phyloP scores from a whole-genome alignment of 768 basidiomycete genomes.

The Boletus subcaerulescens region DNA sequence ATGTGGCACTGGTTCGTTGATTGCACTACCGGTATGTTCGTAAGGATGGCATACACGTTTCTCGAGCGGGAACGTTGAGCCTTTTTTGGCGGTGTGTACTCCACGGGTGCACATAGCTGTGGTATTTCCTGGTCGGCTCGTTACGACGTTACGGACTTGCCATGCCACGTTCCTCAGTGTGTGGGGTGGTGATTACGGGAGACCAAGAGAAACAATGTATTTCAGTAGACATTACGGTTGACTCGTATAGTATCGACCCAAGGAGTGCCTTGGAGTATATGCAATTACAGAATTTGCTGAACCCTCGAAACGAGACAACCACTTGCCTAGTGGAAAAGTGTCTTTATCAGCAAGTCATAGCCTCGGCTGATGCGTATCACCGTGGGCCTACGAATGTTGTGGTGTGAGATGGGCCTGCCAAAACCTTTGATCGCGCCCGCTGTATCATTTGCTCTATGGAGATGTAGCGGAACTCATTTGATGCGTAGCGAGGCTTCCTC shows the following conservation, averaged over 20 bases:
- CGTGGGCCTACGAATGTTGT: background rate
- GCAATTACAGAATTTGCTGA: background rate
- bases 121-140: background rate
- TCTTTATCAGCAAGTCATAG: conserved; percentile 14
- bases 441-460: conserved; percentile 1
- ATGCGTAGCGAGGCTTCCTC: background rate
- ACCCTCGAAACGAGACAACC: background rate
- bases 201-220: background rate
- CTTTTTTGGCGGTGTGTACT: conserved; percentile 3
- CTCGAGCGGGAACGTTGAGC: background rate
- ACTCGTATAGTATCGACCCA: background rate
- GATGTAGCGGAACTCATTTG: conserved; percentile 2
- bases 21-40: background rate
- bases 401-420: background rate
- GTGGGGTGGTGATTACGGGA: background rate
- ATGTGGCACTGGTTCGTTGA: conserved; percentile 8
- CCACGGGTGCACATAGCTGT: background rate
- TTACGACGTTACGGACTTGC: background rate
- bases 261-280: background rate
- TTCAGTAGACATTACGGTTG: background rate
- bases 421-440: background rate
- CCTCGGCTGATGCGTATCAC: conserved; percentile 12
- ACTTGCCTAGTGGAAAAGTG: background rate
- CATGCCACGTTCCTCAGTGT: background rate
- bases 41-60: conserved; percentile 4